Conservation (phyloP, 2,329 filamentous ascomycete genomes). For the Neophaeococcomyces aloes region DNA sequence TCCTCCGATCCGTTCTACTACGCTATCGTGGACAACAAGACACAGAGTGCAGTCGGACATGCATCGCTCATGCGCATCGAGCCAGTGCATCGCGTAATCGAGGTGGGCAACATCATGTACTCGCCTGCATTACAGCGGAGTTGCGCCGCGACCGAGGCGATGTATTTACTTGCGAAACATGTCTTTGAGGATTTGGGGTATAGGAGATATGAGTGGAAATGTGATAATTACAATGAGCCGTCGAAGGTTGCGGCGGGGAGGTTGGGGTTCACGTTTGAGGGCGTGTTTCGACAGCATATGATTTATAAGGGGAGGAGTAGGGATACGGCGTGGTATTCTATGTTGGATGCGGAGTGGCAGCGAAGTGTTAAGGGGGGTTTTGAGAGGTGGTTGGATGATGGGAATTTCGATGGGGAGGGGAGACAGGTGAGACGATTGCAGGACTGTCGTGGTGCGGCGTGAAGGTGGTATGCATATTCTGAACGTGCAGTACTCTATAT, state of each 20-base stretch:
- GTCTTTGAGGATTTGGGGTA: constrained; percentile 47
- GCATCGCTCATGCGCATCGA: constrained; percentile 34
- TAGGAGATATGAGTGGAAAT: constrained; percentile 55
- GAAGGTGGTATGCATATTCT: no score
- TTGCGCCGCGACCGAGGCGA: constrained; percentile 46
- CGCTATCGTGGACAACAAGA: not conserved
- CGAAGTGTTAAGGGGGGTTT: constrained; percentile 36
- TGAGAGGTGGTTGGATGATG: constrained; percentile 44
- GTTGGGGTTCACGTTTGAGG: constrained; percentile 51
- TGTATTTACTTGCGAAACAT: constrained; percentile 46
- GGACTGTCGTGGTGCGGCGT: no score
- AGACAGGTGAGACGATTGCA: constrained; percentile 40
- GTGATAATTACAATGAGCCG: constrained; percentile 45
- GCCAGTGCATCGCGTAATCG: constrained; percentile 40
- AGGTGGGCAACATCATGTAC: constrained; percentile 49
- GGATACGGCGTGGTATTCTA: constrained; percentile 52
- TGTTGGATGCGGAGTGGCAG: constrained; percentile 51
- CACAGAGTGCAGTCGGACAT: not conserved
- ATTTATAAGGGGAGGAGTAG: constrained; percentile 46
- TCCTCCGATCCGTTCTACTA: no score
- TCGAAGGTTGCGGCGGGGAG: constrained; percentile 46
- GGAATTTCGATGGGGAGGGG: constrained; percentile 48
- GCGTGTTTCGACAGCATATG: constrained; percentile 52
- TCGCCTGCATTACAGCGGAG: constrained; percentile 43
- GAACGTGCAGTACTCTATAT: no score